phyloP scores from a whole-genome alignment of 768 basidiomycete genomes.

The Exidia glandulosa region DNA sequence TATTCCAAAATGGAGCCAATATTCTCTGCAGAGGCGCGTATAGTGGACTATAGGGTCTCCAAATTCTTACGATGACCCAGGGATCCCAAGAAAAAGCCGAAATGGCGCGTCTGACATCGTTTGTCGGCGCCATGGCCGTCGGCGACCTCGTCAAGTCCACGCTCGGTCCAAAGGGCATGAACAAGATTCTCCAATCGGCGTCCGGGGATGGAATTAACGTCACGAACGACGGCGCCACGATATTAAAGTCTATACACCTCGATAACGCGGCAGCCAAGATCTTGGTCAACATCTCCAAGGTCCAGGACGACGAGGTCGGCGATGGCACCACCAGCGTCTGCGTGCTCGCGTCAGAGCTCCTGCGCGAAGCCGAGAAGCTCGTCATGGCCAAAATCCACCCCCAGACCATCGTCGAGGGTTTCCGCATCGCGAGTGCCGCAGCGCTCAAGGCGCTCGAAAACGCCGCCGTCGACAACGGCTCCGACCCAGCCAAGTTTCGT shows the following conservation, averaged over 20 bases:
- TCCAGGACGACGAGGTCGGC: constrained; percentile 99
- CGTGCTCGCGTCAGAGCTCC: constrained; percentile 80
- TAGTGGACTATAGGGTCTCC: background rate
- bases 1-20: background rate
- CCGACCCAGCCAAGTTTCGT: constrained; percentile 65
- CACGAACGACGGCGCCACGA: constrained; percentile 98
- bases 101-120: constrained; percentile 95
- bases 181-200: constrained; percentile 93
- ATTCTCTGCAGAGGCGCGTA: background rate
- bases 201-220: constrained; percentile 90
- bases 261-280: constrained; percentile 99
- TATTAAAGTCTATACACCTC: constrained; percentile 91
- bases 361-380: constrained; percentile 92
- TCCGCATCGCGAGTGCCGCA: constrained; percentile 78
- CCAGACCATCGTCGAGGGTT: constrained; percentile 96
- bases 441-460: constrained; percentile 77
- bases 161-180: constrained; percentile 98
- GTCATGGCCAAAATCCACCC: constrained; percentile 91
- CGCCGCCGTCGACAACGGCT: constrained; percentile 72
- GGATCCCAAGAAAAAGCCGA: constrained; percentile 82
- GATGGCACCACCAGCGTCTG: constrained; percentile 91
- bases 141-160: constrained; percentile 99
- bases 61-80: constrained; percentile 10
- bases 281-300: constrained; percentile 98
- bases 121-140: constrained; percentile 92